A percentile compares a stretch with the other conserved stretches of the same genome.
Conservation (phyloP, 495 filamentous ascomycete genomes). For the Talaromyces wortmannii region DNA sequence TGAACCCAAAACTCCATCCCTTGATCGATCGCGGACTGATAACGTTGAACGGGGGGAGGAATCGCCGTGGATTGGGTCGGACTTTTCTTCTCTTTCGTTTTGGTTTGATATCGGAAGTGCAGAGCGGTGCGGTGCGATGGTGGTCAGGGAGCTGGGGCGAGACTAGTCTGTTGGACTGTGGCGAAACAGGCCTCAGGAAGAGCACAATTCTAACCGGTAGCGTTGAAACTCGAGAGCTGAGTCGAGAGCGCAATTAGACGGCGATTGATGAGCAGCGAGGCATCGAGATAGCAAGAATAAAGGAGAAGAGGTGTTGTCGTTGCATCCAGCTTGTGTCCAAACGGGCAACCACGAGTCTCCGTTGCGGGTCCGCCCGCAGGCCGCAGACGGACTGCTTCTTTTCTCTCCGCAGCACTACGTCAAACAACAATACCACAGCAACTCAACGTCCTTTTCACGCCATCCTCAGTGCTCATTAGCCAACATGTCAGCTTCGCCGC, state of each 20-base stretch:
- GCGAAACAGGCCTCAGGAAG: too few relatives aligned
- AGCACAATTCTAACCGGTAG: too few relatives aligned
- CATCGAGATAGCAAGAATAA: background rate
- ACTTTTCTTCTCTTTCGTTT: too few relatives aligned
- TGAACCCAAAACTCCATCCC: constrained; percentile 14
- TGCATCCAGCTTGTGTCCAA: background rate
- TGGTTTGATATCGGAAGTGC: background rate
- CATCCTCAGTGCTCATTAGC: too few relatives aligned
- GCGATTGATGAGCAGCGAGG: background rate
- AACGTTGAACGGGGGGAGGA: constrained; percentile 6
- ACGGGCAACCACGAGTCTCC: background rate
- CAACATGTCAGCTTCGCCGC: background rate
- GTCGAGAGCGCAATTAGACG: background rate
- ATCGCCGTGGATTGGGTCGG: constrained; percentile 4
- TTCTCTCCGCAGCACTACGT: too few relatives aligned
- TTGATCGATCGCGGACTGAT: constrained; percentile 14
- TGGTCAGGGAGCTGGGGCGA: too few relatives aligned
- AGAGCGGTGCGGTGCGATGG: too few relatives aligned
- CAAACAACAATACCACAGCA: too few relatives aligned
- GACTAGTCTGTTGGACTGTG: too few relatives aligned
- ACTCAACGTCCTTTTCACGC: too few relatives aligned
- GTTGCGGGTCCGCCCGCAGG: background rate
- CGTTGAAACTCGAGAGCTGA: background rate
- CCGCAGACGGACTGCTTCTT: background rate
- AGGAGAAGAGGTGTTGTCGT: background rate